These are phyloP conservation scores for Kodamaea leandrae DNA, from an alignment of 805 yeast genomes.

Conservation along the genomic window DNA sequence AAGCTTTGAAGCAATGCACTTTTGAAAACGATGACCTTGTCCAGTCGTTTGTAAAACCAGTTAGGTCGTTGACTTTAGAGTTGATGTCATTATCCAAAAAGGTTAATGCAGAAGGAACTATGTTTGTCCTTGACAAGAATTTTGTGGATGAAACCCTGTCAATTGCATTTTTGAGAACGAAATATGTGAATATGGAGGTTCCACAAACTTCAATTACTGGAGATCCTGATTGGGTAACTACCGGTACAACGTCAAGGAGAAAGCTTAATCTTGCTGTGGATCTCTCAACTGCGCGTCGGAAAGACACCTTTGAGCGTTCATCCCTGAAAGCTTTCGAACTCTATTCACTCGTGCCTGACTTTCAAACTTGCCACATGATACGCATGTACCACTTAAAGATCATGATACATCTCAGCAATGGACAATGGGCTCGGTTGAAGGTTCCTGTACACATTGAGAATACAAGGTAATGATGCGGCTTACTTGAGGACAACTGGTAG, in stretches of 20 bases:
- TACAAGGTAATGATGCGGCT: too few relatives aligned
- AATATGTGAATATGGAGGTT: conserved; percentile 1
- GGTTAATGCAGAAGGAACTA: too few relatives aligned
- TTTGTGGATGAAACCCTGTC: neutral
- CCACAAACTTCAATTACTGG: conserved; percentile 2
- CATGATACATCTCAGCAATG: conserved; percentile 1
- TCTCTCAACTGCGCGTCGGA: conserved; percentile 1
- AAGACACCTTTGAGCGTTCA: neutral
- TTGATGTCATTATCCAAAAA: too few relatives aligned
- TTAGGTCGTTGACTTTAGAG: too few relatives aligned
- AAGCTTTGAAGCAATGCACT: neutral
- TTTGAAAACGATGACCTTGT: neutral
- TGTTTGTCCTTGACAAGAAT: neutral
- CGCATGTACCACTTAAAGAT: conserved; percentile 6
- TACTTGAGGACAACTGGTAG: too few relatives aligned
- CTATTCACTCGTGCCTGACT: conserved; percentile 4
- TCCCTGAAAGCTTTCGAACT: conserved; percentile 4
- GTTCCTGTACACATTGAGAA: too few relatives aligned
- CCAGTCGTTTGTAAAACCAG: too few relatives aligned
- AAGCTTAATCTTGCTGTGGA: neutral
- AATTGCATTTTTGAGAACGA: neutral
- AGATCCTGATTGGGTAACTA: neutral
- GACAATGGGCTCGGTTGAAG: neutral
- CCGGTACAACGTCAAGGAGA: neutral
- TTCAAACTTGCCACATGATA: conserved; percentile 4